Base-by-base conservation (phyloP, 2,329 filamentous ascomycete species). In the Sclerotinia subarctica region DNA sequence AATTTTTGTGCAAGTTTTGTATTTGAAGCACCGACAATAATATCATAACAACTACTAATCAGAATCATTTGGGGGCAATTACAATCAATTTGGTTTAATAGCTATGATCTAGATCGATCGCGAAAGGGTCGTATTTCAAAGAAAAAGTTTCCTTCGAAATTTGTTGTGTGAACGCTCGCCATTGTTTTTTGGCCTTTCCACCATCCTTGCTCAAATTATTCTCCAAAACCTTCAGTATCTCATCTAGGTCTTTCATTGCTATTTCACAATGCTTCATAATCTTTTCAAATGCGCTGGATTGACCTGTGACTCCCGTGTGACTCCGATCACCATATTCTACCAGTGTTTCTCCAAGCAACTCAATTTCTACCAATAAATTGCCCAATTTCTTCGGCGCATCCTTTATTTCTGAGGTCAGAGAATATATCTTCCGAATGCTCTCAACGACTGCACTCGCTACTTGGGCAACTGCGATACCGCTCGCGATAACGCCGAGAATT, bases 401-500 rank as follows among this genome's bases (percentile, higher is more conserved):
- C 21, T 56, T 56, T 38, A 44, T 59, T 44, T 24, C 56, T n/a
- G 6, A 26, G 15, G 11, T 24, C 10, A 58, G 44, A n/a, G 56
- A 19, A 19, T 44, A 44, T 38, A 59, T 26, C n/a, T 46, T 21
- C 38, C 42, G 35, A 15, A 38, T 46, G 10, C 13, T 59, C n/a
- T 15, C n/a, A 17, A 59, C 56, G 11, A 44, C 19, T 44, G 11
- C 35, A 42, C 56, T 38, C 35, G 38, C 56, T 17, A 59, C 26
- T 47, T 62, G 58, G n/a, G 58, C 58, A n/a, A 62, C 58, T 15
- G 44, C 44, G 24, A 62, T 62, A 1, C 58, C 58, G 17, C 58
- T 35, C 3, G 19, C 58, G 15, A 62, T 17, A 17, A 47, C 46
- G 11, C 58, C 46, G 19, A 63, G 19, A 21, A 49, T 17, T 51